Percentiles rank a stretch among this genome's conserved stretches.
These are phyloP conservation scores for Candida pini DNA, from an alignment of 805 yeast genomes.

Conservation along the genomic window DNA sequence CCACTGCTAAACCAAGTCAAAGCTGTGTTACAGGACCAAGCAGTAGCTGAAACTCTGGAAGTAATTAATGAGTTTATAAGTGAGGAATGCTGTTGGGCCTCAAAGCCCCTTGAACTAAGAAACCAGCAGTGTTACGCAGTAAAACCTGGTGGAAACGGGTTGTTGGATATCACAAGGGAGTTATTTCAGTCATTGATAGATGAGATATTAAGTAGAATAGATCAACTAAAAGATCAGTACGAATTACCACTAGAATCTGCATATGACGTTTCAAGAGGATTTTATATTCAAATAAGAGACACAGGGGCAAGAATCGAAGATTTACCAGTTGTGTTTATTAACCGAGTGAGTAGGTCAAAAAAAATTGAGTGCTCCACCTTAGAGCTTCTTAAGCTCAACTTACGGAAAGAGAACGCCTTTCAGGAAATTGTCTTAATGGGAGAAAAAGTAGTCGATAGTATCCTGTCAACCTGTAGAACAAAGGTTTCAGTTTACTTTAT, in stretches of 20 bases:
- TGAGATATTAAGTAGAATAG: slow-evolving; percentile 29
- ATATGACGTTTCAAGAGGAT: slow-evolving; percentile 34
- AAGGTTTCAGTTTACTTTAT: slow-evolving; percentile 33
- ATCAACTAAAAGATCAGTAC: slow-evolving; percentile 18
- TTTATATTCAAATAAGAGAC: slow-evolving; percentile 29
- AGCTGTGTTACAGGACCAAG: slow-evolving; percentile 23
- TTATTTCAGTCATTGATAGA: slow-evolving; percentile 33
- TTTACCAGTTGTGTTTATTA: slow-evolving; percentile 33
- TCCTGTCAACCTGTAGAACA: slow-evolving; percentile 22
- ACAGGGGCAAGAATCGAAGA: background rate
- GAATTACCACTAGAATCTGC: slow-evolving; percentile 25
- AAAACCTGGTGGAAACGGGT: slow-evolving; percentile 38
- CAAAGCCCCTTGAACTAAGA: slow-evolving; percentile 32
- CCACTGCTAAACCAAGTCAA: slow-evolving; percentile 20
- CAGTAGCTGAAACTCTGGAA: slow-evolving; percentile 16
- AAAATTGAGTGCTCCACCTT: slow-evolving; percentile 36
- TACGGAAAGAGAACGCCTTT: slow-evolving; percentile 33
- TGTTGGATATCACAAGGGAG: slow-evolving; percentile 39
- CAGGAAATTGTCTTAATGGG: slow-evolving; percentile 38
- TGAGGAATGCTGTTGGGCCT: slow-evolving; percentile 40
- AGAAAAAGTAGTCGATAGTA: slow-evolving; percentile 31
- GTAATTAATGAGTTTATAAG: slow-evolving; percentile 31
- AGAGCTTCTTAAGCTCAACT: slow-evolving; percentile 34
- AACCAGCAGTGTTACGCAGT: slow-evolving; percentile 42
- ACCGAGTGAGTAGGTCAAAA: slow-evolving; percentile 22